phyloP scores from a whole-genome alignment of 129 eudicot species.

The Lactuca saligna region DNA sequence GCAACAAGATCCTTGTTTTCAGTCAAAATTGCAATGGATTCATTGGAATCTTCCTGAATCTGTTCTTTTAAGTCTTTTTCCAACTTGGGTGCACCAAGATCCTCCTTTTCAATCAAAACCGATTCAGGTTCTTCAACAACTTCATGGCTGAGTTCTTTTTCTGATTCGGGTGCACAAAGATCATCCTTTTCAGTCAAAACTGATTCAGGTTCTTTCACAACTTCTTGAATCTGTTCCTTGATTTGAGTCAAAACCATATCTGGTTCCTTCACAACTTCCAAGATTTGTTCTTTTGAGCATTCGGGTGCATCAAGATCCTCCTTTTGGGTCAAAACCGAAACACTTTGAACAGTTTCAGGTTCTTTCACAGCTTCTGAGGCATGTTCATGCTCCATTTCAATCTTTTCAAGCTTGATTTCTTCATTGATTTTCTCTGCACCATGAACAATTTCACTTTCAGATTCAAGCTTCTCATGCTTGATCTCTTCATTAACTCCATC shows the following conservation, averaged over 20 bases:
- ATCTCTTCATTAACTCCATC: slow-evolving; percentile 13
- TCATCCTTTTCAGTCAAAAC: slow-evolving; percentile 15
- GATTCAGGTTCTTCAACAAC: not conserved
- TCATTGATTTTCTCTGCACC: not conserved
- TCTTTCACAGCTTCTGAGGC: slow-evolving; percentile 10
- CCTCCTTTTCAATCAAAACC: not conserved
- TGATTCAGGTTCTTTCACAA: not conserved
- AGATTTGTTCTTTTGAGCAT: slow-evolving; percentile 11
- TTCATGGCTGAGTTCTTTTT: slow-evolving; percentile 4
- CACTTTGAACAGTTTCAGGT: slow-evolving; percentile 12
- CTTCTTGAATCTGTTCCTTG: slow-evolving; percentile 4
- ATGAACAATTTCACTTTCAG: slow-evolving; percentile 2
- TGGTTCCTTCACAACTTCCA: slow-evolving; percentile 9
- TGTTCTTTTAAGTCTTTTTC: slow-evolving; percentile 14
- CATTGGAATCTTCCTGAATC: slow-evolving; percentile 15
- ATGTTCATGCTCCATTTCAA: slow-evolving; percentile 9
- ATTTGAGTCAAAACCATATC: slow-evolving; percentile 20
- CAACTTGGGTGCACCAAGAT: not conserved
- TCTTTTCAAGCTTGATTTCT: slow-evolving; percentile 15
- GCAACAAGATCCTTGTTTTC: slow-evolving; percentile 21
- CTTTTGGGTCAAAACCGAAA: slow-evolving; percentile 18
- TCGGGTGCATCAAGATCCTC: slow-evolving; percentile 20
- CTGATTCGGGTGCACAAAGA: not conserved
- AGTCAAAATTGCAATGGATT: slow-evolving; percentile 18
- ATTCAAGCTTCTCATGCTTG: slow-evolving; percentile 13